These are phyloP conservation scores for Ustilago curta DNA, from an alignment of 1,284 basidiomycete genomes.

Conservation along the genomic window DNA sequence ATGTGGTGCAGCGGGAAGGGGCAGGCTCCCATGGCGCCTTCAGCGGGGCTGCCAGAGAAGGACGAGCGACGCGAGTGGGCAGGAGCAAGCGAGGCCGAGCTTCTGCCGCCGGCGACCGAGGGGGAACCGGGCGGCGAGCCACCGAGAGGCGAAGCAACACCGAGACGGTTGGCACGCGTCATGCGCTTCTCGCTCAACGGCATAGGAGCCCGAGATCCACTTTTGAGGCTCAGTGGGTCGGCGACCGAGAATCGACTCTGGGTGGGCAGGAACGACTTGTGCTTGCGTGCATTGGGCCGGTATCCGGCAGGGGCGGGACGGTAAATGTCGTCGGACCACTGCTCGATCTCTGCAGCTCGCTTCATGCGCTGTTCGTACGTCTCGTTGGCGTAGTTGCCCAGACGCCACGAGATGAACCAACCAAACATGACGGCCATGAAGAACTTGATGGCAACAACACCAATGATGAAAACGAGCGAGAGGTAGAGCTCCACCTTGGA, in stretches of 20 bases:
- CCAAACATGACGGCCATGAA: conserved; percentile 95
- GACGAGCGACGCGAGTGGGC: conserved; percentile 62
- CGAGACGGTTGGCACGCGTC: conserved; percentile 47
- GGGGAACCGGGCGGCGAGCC: conserved; percentile 82
- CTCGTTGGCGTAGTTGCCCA: conserved; percentile 93
- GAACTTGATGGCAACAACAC: conserved; percentile 94
- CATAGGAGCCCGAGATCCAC: conserved; percentile 36
- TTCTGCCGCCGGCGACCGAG: conserved; percentile 79
- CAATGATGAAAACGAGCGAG: conserved; percentile 96
- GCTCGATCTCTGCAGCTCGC: conserved; percentile 89
- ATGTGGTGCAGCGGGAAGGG: conserved; percentile 93
- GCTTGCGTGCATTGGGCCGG: conserved; percentile 80
- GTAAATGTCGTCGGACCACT: conserved; percentile 97
- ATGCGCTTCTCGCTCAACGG: conserved; percentile 53
- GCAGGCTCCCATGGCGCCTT: conserved; percentile 62
- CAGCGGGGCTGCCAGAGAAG: conserved; percentile 52
- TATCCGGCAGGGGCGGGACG: conserved; percentile 90
- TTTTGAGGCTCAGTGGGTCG: conserved; percentile 58
- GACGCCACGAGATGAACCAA: conserved; percentile 95
- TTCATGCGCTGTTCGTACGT: conserved; percentile 94
- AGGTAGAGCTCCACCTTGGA: conserved; percentile 93
- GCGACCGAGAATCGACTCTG: conserved; percentile 73
- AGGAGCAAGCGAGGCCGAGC: conserved; percentile 79
- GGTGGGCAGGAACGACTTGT: conserved; percentile 78
- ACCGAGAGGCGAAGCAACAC: conserved; percentile 53